Percentiles rank a stretch among this genome's conserved stretches.
Evolutionary conservation across 2,329 filamentous ascomycete species (phyloP).

Genomic region (Diaporthe sp.): DNA sequence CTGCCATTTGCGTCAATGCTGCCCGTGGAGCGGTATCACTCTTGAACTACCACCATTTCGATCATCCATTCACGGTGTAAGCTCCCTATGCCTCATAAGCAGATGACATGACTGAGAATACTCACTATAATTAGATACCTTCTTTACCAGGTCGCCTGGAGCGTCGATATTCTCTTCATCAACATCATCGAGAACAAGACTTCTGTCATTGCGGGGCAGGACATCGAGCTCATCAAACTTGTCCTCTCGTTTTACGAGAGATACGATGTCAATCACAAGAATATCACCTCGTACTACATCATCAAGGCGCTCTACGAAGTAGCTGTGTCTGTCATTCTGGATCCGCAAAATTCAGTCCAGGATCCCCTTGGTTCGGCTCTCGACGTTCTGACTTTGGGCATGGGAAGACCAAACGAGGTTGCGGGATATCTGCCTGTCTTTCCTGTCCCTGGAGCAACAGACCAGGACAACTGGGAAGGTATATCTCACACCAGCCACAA

Average conservation of each 20-base stretch:
- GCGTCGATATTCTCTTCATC: not conserved
- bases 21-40: not conserved
- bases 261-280: not conserved
- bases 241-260: not conserved
- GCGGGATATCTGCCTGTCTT: not conserved
- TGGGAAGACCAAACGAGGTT: not conserved
- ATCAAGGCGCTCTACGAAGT: not conserved
- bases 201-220: not conserved
- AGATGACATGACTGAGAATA: too few species aligned
- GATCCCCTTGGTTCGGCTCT: not conserved
- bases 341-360: not conserved
- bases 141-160: not conserved
- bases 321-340: not conserved
- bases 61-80: not conserved
- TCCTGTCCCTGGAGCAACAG: not conserved
- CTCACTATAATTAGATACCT: not conserved
- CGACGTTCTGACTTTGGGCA: not conserved
- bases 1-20: not conserved
- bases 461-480: not conserved
- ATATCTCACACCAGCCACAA: conserved; percentile 3
- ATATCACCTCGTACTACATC: not conserved
- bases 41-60: not conserved
- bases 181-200: not conserved
- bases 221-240: conserved; percentile 5
- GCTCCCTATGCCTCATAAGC: too few species aligned